Evolutionary conservation across 768 basidiomycete species (phyloP).

Genomic region (Imleria badia): DNA sequence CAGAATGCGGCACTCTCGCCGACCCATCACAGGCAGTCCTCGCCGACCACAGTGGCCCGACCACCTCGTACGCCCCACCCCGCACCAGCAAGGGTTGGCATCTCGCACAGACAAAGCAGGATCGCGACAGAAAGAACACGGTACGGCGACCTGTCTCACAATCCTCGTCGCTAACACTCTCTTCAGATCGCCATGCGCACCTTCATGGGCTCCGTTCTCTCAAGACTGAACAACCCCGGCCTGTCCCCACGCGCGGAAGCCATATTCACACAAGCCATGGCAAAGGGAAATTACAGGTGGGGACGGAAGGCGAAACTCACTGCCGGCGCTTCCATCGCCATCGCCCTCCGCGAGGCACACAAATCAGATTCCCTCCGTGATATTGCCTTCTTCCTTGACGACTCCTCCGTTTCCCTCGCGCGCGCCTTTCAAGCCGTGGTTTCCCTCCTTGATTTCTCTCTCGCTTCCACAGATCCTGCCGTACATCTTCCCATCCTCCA

Average conservation of each 20-base stretch:
- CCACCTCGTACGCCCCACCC: slow-evolving; percentile 44
- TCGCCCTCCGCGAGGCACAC: slow-evolving; percentile 70
- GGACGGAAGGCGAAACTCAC: slow-evolving; percentile 68
- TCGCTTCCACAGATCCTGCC: slow-evolving; percentile 56
- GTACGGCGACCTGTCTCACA: slow-evolving; percentile 38
- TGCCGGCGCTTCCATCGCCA: slow-evolving; percentile 66
- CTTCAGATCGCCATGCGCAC: slow-evolving; percentile 59
- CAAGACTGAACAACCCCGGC: slow-evolving; percentile 58
- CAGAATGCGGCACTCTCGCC: slow-evolving; percentile 65
- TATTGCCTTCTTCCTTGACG: slow-evolving; percentile 65
- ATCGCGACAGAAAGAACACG: slow-evolving; percentile 60
- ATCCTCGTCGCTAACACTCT: slow-evolving; percentile 14
- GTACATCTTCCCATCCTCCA: slow-evolving; percentile 58
- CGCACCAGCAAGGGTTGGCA: slow-evolving; percentile 55
- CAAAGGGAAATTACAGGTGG: slow-evolving; percentile 62
- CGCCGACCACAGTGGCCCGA: slow-evolving; percentile 41
- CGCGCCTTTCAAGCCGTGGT: slow-evolving; percentile 55
- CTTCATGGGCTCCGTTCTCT: slow-evolving; percentile 61
- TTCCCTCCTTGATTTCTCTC: slow-evolving; percentile 51
- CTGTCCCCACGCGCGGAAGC: slow-evolving; percentile 63
- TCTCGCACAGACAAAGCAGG: slow-evolving; percentile 64
- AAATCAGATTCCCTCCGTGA: slow-evolving; percentile 67
- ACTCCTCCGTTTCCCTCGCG: slow-evolving; percentile 48
- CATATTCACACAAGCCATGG: slow-evolving; percentile 70
- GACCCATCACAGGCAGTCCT: slow-evolving; percentile 65